A percentile compares a stretch with the other conserved stretches of the same genome.
Conservation (phyloP, 805 yeast species). For the Ogataea nitratoaversa region DNA sequence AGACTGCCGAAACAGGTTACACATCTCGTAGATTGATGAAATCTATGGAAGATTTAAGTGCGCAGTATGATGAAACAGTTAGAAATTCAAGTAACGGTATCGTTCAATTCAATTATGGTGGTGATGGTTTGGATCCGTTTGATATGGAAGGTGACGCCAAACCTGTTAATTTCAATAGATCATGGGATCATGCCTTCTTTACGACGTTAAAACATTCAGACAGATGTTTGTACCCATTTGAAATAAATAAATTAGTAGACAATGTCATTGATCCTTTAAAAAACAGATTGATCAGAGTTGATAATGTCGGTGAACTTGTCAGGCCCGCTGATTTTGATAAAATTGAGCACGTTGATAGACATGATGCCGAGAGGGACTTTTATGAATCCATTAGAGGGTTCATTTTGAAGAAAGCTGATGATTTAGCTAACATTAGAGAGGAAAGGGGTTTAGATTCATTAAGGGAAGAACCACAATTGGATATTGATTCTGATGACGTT, state of each 20-base stretch:
- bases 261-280: constrained; percentile 59
- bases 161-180: constrained; percentile 89
- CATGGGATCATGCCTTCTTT: constrained; percentile 90
- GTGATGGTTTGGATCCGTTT: constrained; percentile 96
- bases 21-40: constrained; percentile 98
- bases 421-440: constrained; percentile 54
- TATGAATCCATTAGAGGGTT: constrained; percentile 71
- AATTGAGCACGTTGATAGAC: constrained; percentile 71
- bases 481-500: constrained; percentile 13
- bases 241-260: constrained; percentile 54
- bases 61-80: constrained; percentile 90
- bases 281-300: constrained; percentile 55
- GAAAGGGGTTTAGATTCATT: constrained; percentile 38
- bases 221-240: constrained; percentile 62
- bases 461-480: constrained; percentile 39
- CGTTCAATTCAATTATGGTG: constrained; percentile 97
- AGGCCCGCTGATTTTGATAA: constrained; percentile 40
- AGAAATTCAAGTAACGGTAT: constrained; percentile 94
- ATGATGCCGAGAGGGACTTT: constrained; percentile 84
- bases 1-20: constrained; percentile 98
- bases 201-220: constrained; percentile 59
- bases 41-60: constrained; percentile 91
- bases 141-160: constrained; percentile 99
- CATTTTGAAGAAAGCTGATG: constrained; percentile 50
- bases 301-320: constrained; percentile 62